These are phyloP conservation scores for Gossypium herbaceum DNA, from an alignment of 345 rosid genomes.

Conservation along the genomic window DNA sequence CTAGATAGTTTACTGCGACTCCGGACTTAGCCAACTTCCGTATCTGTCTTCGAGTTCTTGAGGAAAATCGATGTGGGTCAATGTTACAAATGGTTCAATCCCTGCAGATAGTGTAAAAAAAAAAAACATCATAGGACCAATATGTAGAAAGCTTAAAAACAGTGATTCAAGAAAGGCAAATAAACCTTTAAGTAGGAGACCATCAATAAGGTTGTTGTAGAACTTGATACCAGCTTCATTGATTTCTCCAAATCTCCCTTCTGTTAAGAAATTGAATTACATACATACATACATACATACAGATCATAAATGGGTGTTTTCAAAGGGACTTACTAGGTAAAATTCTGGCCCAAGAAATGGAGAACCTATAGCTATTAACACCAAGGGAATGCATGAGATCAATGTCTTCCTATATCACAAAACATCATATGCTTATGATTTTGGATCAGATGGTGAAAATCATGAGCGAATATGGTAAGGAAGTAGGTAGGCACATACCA, in stretches of 20 bases:
- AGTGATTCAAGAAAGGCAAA: slow-evolving; percentile 32
- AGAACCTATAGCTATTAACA: slow-evolving; percentile 64
- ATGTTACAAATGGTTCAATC: slow-evolving; percentile 64
- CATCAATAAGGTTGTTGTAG: slow-evolving; percentile 54
- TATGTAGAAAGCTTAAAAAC: slow-evolving; percentile 57
- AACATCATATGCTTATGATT: background rate
- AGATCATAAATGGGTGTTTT: background rate
- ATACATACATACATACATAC: too few relatives aligned
- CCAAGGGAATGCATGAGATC: slow-evolving; percentile 56
- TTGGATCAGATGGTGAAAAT: too few relatives aligned
- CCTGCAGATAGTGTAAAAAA: slow-evolving; percentile 26
- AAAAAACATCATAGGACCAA: slow-evolving; percentile 13
- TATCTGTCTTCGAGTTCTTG: slow-evolving; percentile 69
- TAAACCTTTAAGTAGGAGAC: slow-evolving; percentile 46
- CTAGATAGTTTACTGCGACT: slow-evolving; percentile 40
- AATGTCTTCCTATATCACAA: slow-evolving; percentile 51
- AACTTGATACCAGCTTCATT: slow-evolving; percentile 52
- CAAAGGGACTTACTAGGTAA: slow-evolving; percentile 55
- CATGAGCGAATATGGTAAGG: background rate
- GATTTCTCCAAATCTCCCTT: slow-evolving; percentile 58
- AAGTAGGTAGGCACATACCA: slow-evolving; percentile 26
- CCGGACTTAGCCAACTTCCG: slow-evolving; percentile 64
- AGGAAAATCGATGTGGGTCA: slow-evolving; percentile 65
- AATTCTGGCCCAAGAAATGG: slow-evolving; percentile 78
- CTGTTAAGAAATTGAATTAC: slow-evolving; percentile 22